Conservation (phyloP, 306 rosid species). For the Trifolium dubium region DNA sequence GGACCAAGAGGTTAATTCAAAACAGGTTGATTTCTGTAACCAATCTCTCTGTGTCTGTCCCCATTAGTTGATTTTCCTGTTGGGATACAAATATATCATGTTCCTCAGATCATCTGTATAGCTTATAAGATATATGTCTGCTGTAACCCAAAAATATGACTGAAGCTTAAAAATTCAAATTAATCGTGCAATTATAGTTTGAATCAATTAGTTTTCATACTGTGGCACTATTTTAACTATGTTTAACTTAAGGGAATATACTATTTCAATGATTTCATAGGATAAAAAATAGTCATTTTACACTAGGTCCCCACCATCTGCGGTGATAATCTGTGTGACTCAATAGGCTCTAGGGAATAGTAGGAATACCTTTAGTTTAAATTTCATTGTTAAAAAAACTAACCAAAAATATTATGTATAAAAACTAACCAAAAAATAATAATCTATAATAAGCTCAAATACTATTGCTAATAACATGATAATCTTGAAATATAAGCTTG, state of each 20-base stretch:
- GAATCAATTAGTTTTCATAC: constrained; percentile 17
- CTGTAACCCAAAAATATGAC: constrained; percentile 20
- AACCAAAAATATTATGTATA: not conserved
- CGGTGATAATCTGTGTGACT: constrained; percentile 3
- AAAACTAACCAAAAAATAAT: not conserved
- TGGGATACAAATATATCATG: constrained; percentile 17
- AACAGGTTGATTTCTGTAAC: constrained; percentile 60
- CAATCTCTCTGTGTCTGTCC: constrained; percentile 24
- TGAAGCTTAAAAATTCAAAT: constrained; percentile 8
- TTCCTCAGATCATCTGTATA: constrained; percentile 15
- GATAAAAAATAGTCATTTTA: not conserved
- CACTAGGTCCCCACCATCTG: constrained; percentile 8
- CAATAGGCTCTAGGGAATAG: not conserved
- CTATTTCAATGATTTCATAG: not conserved
- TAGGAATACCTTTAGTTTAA: constrained; percentile 9
- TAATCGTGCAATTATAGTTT: constrained; percentile 26
- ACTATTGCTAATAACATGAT: not conserved
- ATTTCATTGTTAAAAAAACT: not conserved
- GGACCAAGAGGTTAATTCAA: constrained; percentile 86
- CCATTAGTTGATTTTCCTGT: constrained; percentile 29
- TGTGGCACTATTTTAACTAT: not conserved
- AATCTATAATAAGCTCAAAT: not conserved
- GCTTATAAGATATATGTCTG: constrained; percentile 17
- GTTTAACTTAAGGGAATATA: not conserved
- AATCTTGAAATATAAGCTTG: not conserved